Evolutionary conservation across 1,139 yeast species (phyloP).

Genomic region (Pneumocystis carinii): DNA sequence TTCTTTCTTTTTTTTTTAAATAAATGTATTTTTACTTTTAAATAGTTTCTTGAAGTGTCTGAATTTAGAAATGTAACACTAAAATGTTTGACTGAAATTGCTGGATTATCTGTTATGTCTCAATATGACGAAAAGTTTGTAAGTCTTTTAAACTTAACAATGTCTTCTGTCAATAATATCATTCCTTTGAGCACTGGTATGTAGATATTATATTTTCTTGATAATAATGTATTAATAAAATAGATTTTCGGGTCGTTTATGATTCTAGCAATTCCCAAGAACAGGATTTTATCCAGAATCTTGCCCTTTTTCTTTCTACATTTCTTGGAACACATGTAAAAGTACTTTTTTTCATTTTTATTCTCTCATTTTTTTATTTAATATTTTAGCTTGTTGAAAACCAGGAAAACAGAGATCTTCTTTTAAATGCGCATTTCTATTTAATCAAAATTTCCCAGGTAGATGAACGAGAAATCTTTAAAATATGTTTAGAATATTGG

Average conservation of each 20-base stretch:
- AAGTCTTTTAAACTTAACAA: conserved; percentile 53
- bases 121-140: conserved; percentile 58
- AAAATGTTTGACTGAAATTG: conserved; percentile 84
- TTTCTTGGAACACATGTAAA: conserved; percentile 63
- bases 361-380: background rate
- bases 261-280: conserved; percentile 63
- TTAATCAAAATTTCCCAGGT: conserved; percentile 74
- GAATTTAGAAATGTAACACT: conserved; percentile 74
- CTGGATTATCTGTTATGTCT: conserved; percentile 44
- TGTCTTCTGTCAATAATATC: conserved; percentile 55
- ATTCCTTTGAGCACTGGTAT: conserved; percentile 49
- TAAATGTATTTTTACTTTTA: background rate
- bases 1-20: background rate
- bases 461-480: conserved; percentile 90
- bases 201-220: background rate
- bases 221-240: background rate
- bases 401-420: conserved; percentile 43
- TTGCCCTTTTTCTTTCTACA: conserved; percentile 83
- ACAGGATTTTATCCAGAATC: conserved; percentile 88
- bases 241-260: conserved; percentile 57
- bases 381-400: conserved; percentile 41
- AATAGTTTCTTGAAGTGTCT: conserved; percentile 52
- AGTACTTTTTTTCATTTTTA: conserved; percentile 1
- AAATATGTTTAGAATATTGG: conserved; percentile 94
- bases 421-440: conserved; percentile 62